A percentile compares a stretch with the other conserved stretches of the same genome.
These are phyloP conservation scores for Colletotrichum lindemuthianum DNA, from an alignment of 2,329 filamentous ascomycete species.

Conservation along the genomic window DNA sequence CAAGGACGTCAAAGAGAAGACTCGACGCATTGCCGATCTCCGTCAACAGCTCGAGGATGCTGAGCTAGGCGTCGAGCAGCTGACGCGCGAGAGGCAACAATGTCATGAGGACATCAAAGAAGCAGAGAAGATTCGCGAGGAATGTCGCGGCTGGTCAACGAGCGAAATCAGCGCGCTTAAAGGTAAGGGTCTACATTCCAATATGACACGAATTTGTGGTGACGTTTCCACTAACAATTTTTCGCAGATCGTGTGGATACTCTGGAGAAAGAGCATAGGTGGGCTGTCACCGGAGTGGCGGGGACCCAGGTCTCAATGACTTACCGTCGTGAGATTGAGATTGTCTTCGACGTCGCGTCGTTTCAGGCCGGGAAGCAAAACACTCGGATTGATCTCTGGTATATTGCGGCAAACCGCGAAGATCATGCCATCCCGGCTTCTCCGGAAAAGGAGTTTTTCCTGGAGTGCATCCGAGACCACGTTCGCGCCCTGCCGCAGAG, in stretches of 20 bases:
- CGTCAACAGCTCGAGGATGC: conserved; percentile 74
- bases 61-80: conserved; percentile 69
- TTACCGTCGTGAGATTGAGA: conserved; percentile 76
- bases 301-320: conserved; percentile 76
- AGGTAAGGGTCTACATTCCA: conserved; percentile 57
- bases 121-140: conserved; percentile 84
- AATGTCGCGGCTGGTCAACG: conserved; percentile 88
- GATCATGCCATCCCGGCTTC: conserved; percentile 65
- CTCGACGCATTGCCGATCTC: conserved; percentile 72
- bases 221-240: conserved; percentile 47
- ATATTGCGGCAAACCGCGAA: conserved; percentile 69
- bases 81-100: conserved; percentile 73
- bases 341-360: conserved; percentile 74
- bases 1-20: conserved; percentile 75
- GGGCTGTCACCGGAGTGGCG: conserved; percentile 74
- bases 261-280: conserved; percentile 74
- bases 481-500: conserved; percentile 70
- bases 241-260: conserved; percentile 68
- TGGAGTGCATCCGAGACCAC: conserved; percentile 76
- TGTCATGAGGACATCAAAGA: conserved; percentile 80
- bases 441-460: conserved; percentile 78
- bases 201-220: too few relatives aligned
- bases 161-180: conserved; percentile 84
- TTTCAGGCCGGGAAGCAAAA: conserved; percentile 62
- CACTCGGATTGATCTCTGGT: conserved; percentile 73